Base-by-base conservation (phyloP, 1,284 basidiomycete species). In the Wolfiporia cocos region DNA sequence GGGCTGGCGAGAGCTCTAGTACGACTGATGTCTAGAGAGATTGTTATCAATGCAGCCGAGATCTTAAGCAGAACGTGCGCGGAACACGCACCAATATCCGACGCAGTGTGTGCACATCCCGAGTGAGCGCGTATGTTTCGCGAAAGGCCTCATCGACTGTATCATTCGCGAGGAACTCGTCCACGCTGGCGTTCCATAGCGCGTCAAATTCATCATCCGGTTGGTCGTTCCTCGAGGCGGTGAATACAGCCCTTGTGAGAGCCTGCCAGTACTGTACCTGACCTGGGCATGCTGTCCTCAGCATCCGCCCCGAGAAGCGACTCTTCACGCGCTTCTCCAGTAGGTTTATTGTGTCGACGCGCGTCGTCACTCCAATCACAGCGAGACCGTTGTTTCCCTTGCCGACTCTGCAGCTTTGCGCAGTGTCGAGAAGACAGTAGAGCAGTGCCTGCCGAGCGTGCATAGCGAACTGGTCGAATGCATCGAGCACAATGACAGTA, bases 321-420 rank as follows among this genome's bases (percentile, higher is more conserved):
- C 91, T 95, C 64, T 96, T 95, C 39, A 97, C 93, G 36, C 93
- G 76, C 61, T 98, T 97, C 62, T 98, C 93, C 5, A 98, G 70
- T 7, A 90, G 65, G 43, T 89, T 86, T 46, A 95, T 75, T n/a
- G 89, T 86, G 55, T 96, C 92, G 12, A 92, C 73, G 14, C 92
- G 79, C 23, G 78, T 78, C 0, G 90, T 92, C 2, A 92, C 62
- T 9, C 93, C 92, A 32, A 96, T 68, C 19, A 96, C 81, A 0
- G 85, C 86, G 15, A 96, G 64, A 0, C 92, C 92, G 43, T 74
- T 76, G 51, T 61, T 74, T 10, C 68, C 69, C 34, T 67, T 61
- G 5, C 69, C 71, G 4, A 73, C 72, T 40, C 76, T 73, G 55
- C 80, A 84, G 41, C 74, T 80, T 50, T 88, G 84, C 2, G 74